Percentiles rank a stretch among this genome's conserved stretches.
These are phyloP conservation scores for Saccharomycopsis synnaedendra DNA, from an alignment of 805 yeast species.

Conservation along the genomic window DNA sequence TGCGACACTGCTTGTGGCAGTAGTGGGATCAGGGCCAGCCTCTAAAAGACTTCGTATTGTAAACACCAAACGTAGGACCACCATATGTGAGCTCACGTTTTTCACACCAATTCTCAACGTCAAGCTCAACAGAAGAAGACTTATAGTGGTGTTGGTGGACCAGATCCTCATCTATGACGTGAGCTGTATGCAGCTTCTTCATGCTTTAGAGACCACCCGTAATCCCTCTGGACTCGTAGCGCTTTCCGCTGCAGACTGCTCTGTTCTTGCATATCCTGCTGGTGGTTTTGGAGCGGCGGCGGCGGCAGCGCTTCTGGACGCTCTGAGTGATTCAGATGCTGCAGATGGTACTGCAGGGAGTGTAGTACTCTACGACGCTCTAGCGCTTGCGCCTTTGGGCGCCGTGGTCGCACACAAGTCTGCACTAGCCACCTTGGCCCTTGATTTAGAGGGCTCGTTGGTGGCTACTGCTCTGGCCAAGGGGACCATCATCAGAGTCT, in stretches of 20 bases:
- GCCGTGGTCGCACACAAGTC: conserved; percentile 82
- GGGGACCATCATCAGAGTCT: conserved; percentile 84
- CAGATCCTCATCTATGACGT: conserved; percentile 86
- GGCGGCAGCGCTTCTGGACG: conserved; percentile 21
- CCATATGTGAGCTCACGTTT: conserved; percentile 81
- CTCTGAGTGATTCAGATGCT: conserved; percentile 5
- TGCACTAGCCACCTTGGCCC: conserved; percentile 51
- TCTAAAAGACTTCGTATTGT: conserved; percentile 53
- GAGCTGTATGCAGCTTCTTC: conserved; percentile 74
- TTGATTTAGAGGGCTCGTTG: conserved; percentile 66
- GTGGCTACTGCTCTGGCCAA: conserved; percentile 84
- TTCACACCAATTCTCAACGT: conserved; percentile 66
- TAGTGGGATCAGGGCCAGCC: conserved; percentile 67
- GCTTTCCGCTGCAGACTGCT: conserved; percentile 31
- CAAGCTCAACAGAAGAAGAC: conserved; percentile 69
- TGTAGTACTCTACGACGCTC: conserved; percentile 70
- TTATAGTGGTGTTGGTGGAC: conserved; percentile 66
- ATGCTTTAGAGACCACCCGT: conserved; percentile 49
- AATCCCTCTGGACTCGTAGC: conserved; percentile 27
- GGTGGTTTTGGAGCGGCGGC: neutral
- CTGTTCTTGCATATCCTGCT: conserved; percentile 46
- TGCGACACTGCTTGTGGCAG: conserved; percentile 74
- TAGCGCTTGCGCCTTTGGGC: conserved; percentile 62
- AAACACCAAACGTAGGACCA: conserved; percentile 57
- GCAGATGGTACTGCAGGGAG: conserved; percentile 33